Evolutionary conservation across 768 basidiomycete genomes (phyloP), one percentile per base, ranked within the genome.

Genomic region (Panaeolus cyanescens): DNA sequence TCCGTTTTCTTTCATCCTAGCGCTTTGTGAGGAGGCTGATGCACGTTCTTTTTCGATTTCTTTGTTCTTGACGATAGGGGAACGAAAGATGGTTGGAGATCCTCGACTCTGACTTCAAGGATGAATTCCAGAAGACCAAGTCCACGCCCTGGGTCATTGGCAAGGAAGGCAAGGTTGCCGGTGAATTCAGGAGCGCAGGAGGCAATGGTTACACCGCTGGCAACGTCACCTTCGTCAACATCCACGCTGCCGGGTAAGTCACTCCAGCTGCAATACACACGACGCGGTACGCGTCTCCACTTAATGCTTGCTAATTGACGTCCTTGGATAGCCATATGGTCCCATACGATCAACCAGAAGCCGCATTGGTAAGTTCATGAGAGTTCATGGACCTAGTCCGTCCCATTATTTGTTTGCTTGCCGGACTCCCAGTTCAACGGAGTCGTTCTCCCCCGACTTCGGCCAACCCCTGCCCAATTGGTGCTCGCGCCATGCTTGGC

Each of bases 321-420:
- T 19, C 19, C 19, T 39, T 62, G 63, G 59, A 5, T 65, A 91
- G 91, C 36, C 91, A 93, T 69, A 90, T 94, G 92, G 92, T 92
- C 6, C 93, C 93, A 2, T 87, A 82, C 66, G 93, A 97, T 72
- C 93, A 95, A 70, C 90, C 93, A 1, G 90, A 91, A 67, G 93
- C 87, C 31, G 85, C 93, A 39, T 75, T 93, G 69, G 92, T 88
- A 64, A 50, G 85, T 60, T 50, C 28, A 25, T 31, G 17, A n/a
- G 32, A 17, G 22, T 28, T 39, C 5, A 8, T 25, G 17, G 17
- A 22, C 10, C 25, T 50, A 13, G 22, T 28, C 30, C 25, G 22
- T 50, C 6, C 17, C 5, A 6, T 28, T 28, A 28, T 50, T 28
- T 50, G 6, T 12, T 22, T 28, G 25, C 19, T 42, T 30, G 45